Conservation (phyloP, 2,329 filamentous ascomycete species). For the Neonectria neomacrospora region DNA sequence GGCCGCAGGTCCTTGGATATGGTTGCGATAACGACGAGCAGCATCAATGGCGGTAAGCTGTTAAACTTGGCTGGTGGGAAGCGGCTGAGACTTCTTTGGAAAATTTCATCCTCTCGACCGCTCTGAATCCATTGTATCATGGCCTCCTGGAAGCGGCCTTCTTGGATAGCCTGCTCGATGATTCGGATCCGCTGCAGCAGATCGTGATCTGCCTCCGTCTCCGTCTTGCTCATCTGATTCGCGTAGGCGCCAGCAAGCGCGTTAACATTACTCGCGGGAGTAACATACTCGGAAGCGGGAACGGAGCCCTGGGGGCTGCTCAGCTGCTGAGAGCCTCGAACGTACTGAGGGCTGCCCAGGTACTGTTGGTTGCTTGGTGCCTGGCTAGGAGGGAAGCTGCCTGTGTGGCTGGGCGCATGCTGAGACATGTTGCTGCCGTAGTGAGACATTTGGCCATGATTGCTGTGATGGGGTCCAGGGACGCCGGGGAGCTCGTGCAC, state of each 20-base stretch:
- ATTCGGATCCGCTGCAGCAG: constrained; percentile 64
- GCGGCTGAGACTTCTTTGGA: constrained; percentile 57
- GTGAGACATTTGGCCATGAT: constrained; percentile 39
- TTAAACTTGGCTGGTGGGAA: constrained; percentile 58
- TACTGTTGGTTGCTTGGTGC: constrained; percentile 49
- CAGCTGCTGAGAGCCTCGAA: constrained; percentile 48
- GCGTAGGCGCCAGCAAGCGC: constrained; percentile 51
- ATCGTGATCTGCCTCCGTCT: constrained; percentile 59
- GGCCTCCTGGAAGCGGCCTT: constrained; percentile 70
- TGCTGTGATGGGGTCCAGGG: constrained; percentile 35
- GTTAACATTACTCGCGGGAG: constrained; percentile 47
- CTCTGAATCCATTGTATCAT: constrained; percentile 75
- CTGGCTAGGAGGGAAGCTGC: constrained; percentile 51
- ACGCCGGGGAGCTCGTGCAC: constrained; percentile 56
- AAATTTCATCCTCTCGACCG: constrained; percentile 70
- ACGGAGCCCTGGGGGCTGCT: constrained; percentile 49
- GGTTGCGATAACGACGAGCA: constrained; percentile 73
- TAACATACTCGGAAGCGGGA: constrained; percentile 49
- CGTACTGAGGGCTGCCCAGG: constrained; percentile 52
- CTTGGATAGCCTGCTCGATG: constrained; percentile 71
- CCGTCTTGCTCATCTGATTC: constrained; percentile 49
- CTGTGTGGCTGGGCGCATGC: constrained; percentile 33
- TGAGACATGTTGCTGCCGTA: constrained; percentile 44
- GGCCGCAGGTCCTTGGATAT: constrained; percentile 68
- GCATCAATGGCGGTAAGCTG: constrained; percentile 68